phyloP scores from a whole-genome alignment of 176 grass and related monocot genomes.

The Phragmites australis region DNA sequence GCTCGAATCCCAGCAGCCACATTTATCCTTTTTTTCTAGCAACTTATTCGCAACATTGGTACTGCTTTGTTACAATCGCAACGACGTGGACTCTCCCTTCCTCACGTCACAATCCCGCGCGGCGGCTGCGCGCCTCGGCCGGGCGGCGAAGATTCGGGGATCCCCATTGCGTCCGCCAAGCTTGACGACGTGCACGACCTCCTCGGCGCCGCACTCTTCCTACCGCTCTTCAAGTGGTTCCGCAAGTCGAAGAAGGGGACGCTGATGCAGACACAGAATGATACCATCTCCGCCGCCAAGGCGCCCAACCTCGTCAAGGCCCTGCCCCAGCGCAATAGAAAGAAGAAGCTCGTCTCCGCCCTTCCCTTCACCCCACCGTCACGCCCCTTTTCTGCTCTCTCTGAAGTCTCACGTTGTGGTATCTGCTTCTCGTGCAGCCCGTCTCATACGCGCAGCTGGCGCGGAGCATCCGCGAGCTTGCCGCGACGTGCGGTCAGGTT shows the following conservation, averaged over 20 bases:
- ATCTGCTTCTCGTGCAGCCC: slow-evolving; percentile 58
- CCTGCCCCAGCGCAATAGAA: slow-evolving; percentile 80
- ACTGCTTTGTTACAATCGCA: too few species aligned
- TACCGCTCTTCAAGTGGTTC: too few species aligned
- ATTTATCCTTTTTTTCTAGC: not conserved
- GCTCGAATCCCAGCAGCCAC: slow-evolving; percentile 98
- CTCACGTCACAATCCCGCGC: too few species aligned
- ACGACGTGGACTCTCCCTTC: too few species aligned
- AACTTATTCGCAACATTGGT: too few species aligned
- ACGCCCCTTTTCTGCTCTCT: slow-evolving; percentile 19
- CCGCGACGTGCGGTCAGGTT: slow-evolving; percentile 95
- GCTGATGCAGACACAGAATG: slow-evolving; percentile 93
- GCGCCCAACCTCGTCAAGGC: slow-evolving; percentile 84
- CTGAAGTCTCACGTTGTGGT: slow-evolving; percentile 14
- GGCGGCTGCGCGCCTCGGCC: too few species aligned
- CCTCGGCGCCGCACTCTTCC: too few species aligned
- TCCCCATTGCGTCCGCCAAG: too few species aligned
- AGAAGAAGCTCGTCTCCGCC: slow-evolving; percentile 62
- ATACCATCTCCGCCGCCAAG: slow-evolving; percentile 89
- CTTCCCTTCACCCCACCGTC: not conserved
- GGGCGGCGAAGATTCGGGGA: too few species aligned
- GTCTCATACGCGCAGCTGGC: slow-evolving; percentile 95
- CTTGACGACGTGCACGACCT: too few species aligned
- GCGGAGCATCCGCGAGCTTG: slow-evolving; percentile 94
- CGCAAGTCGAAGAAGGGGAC: slow-evolving; percentile 80